A percentile compares a stretch with the other conserved stretches of the same genome.
These are phyloP conservation scores for Flaveria sonorensis DNA, from an alignment of 129 eudicot genomes.

Conservation along the genomic window DNA sequence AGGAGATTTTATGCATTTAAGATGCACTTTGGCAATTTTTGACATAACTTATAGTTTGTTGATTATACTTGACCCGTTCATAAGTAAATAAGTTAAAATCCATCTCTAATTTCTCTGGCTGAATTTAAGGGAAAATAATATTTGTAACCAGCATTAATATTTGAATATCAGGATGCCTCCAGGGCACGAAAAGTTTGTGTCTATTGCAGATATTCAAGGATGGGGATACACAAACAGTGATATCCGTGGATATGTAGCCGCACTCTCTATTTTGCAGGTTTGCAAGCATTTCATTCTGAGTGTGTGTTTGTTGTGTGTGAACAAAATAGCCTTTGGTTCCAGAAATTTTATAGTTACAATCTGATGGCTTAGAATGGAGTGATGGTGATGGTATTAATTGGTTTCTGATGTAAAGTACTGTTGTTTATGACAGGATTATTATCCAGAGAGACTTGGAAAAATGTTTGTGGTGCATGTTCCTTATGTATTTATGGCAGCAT, in stretches of 20 bases:
- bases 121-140: not conserved
- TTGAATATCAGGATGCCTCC: constrained; percentile 63
- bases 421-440: constrained; percentile 68
- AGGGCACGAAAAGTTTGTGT: constrained; percentile 78
- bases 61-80: not conserved
- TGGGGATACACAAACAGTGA: constrained; percentile 90
- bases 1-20: not conserved
- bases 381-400: constrained; percentile 10
- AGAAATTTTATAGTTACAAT: not conserved
- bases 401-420: constrained; percentile 21
- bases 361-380: not conserved
- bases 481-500: constrained; percentile 70
- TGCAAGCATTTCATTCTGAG: constrained; percentile 4
- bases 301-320: constrained; percentile 14
- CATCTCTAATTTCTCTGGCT: constrained; percentile 7
- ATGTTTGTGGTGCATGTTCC: constrained; percentile 68
- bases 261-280: constrained; percentile 82
- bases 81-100: not conserved
- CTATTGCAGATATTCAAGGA: constrained; percentile 74
- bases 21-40: not conserved
- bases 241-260: constrained; percentile 75
- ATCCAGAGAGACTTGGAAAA: constrained; percentile 93
- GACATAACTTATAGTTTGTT: not conserved
- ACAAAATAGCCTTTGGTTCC: not conserved
- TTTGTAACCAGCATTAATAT: not conserved